These are phyloP conservation scores for Ochromonas danica DNA, from an alignment of 108 stramenopile species.

Conservation along the genomic window DNA sequence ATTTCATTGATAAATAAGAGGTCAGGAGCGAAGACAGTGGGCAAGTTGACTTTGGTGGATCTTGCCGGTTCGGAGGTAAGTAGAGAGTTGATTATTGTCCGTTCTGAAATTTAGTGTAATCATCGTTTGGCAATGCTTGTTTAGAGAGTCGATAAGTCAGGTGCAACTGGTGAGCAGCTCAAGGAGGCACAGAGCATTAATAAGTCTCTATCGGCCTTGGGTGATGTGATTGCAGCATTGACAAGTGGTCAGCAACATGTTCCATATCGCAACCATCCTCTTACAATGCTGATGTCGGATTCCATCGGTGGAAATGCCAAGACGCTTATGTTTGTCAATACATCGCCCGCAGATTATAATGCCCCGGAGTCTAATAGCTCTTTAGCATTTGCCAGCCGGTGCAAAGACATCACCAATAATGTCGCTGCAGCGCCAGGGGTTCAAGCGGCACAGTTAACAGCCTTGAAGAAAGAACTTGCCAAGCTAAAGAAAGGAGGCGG, in stretches of 20 bases:
- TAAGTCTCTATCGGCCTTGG: slow-evolving; percentile 67
- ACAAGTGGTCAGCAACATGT: slow-evolving; percentile 59
- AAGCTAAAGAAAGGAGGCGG: slow-evolving; percentile 47
- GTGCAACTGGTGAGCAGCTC: slow-evolving; percentile 53
- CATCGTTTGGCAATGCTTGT: too few species aligned
- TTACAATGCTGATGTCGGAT: slow-evolving; percentile 71
- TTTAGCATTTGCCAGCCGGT: slow-evolving; percentile 44
- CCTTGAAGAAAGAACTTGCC: slow-evolving; percentile 51
- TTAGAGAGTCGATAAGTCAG: slow-evolving; percentile 64
- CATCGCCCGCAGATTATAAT: slow-evolving; percentile 46
- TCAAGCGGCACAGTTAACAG: slow-evolving; percentile 61
- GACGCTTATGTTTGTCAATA: slow-evolving; percentile 71
- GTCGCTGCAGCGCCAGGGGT: slow-evolving; percentile 13
- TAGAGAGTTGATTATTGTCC: neutral
- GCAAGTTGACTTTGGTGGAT: slow-evolving; percentile 32
- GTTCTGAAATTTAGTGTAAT: too few species aligned
- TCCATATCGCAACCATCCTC: slow-evolving; percentile 69
- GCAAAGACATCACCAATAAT: slow-evolving; percentile 50
- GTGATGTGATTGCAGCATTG: slow-evolving; percentile 67
- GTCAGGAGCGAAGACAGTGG: neutral
- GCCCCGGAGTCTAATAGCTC: slow-evolving; percentile 32
- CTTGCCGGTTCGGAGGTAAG: slow-evolving; percentile 33
- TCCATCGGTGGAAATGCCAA: slow-evolving; percentile 68
- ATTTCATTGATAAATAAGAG: slow-evolving; percentile 21
- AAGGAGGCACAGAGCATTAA: slow-evolving; percentile 76